A percentile compares a stretch with the other conserved stretches of the same genome.
Conservation (phyloP, 257 asterid species). For the Solanum okadae region DNA sequence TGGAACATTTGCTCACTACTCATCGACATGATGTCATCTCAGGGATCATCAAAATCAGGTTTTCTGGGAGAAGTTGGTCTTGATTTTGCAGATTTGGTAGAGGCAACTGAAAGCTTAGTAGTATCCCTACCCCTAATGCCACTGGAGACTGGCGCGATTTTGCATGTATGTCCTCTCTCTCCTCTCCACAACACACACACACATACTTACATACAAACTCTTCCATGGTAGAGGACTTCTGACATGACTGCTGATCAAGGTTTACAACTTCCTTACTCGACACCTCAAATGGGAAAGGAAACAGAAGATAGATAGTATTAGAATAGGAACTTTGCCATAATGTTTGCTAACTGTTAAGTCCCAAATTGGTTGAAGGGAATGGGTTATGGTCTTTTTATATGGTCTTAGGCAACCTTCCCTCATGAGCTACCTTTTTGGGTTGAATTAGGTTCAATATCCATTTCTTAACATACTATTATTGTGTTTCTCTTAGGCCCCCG, state of each 20-base stretch:
- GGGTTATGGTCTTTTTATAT: not conserved
- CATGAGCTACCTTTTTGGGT: not conserved
- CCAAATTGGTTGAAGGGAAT: not conserved
- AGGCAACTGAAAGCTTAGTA: slow-evolving; percentile 45
- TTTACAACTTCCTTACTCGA: not conserved
- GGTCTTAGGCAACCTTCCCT: not conserved
- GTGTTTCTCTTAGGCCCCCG: not conserved
- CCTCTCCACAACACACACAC: slow-evolving; percentile 6
- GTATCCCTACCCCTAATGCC: slow-evolving; percentile 77
- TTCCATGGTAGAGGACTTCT: not conserved
- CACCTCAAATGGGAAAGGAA: not conserved
- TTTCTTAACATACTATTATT: not conserved
- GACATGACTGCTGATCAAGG: not conserved
- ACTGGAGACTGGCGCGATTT: slow-evolving; percentile 66
- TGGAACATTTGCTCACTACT: not conserved
- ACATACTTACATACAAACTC: not conserved
- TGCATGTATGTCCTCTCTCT: slow-evolving; percentile 50
- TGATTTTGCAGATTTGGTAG: slow-evolving; percentile 89
- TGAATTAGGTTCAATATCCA: too few species aligned
- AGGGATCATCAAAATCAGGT: slow-evolving; percentile 92
- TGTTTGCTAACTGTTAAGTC: not conserved
- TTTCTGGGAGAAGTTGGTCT: slow-evolving; percentile 79
- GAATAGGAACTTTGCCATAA: not conserved
- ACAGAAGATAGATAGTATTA: not conserved
- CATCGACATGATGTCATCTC: slow-evolving; percentile 8